Evolutionary conservation across 106 monocot genomes (phyloP), one percentile per base, ranked within the genome.

Genomic region (Allium sativum): DNA sequence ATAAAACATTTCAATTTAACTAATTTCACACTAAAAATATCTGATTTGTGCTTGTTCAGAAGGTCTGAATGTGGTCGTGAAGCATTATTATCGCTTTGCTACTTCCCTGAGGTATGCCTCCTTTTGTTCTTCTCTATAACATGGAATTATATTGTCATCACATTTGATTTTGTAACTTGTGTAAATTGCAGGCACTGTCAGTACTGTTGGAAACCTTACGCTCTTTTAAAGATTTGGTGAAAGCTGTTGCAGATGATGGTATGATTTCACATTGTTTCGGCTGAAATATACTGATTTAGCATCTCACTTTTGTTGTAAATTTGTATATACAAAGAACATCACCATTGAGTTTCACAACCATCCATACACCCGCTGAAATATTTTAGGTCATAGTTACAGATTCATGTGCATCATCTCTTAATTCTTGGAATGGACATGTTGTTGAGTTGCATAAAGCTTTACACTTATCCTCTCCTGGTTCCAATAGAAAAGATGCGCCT

Each of bases 401-500:
- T 76, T 77, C 96, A 45, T 67, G 82, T 54, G 78, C 87, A 67
- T 78, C 82, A 48, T 91, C 96, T 21, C 79, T 98, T 44, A 68
- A 61, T 62, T 79, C 88, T 40, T 98, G 96, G 96, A 92, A 91
- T 70, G 77, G 70, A 55, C 77, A 84, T 76, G 87, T 91, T 48
- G 67, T 85, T n/a, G 84, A 84, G 20, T 88, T 98, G 76, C 96
- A 98, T 40, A 84, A 85, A 62, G 91, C 91, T 65, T 75, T 98
- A 56, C 91, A 92, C 66, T 67, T 70, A 53, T 85, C 96, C 52
- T 98, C 96, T 48, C 91, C 91, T 18, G 88, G 96, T 41, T 91
- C 92, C 40, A 91, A 84, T 42, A 77, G 82, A 52, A 91, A 98
- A 74, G 91, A 98, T 88, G 96, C 96, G 56, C 91, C 96, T 48